Base-by-base conservation (phyloP, 495 filamentous ascomycete species). In the Immersiella caudata region DNA sequence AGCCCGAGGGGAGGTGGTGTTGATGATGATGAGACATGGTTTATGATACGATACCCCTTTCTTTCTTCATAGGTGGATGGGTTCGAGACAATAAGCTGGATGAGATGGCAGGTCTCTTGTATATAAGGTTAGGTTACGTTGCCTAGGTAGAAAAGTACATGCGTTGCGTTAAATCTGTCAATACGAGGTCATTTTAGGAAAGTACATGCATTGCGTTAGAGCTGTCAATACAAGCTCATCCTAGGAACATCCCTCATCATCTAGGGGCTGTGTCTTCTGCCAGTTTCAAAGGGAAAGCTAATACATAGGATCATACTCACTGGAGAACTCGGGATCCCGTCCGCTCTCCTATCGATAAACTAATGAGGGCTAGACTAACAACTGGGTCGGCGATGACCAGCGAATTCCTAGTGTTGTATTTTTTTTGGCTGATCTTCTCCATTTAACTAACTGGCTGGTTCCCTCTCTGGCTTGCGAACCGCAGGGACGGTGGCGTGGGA, bases 1-100 rank as follows among this genome's bases (percentile, higher is more conserved):
- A 89, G 71, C 92, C 93, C 4, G 84, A 89, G 75, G 87, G 96
- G 69, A 83, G 94, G 64, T 90, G 91, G 78, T 96, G 92, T 60
- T 77, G 60, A 61, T 27, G 49, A 14, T 22, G 22, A 25, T 2
- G 1, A 51, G 27, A 51, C 9, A 49, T 12, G 50, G 27, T 20
- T 55, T 55, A 56, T 25, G 50, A 46, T 29, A 52, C 33, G 24
- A 67, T 67, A 67, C 58, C 20, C 46, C 24, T 24, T 56, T 24
- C 16, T 21, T 21, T 59, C 14, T 16, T n/a, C 18, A 14, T 33
- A 25, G 36, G 46, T 9, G 0, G 8, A 0, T 35, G 21, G 0
- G n/a, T n/a, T n/a, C n/a, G 33, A 14, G 27, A 33, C 0, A 46
- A 21, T n/a, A 46, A 12, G 35, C 27, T 62, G 29, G 58, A 33